Evolutionary conservation across 306 rosid species (phyloP).

Genomic region (Canavalia gladiata): DNA sequence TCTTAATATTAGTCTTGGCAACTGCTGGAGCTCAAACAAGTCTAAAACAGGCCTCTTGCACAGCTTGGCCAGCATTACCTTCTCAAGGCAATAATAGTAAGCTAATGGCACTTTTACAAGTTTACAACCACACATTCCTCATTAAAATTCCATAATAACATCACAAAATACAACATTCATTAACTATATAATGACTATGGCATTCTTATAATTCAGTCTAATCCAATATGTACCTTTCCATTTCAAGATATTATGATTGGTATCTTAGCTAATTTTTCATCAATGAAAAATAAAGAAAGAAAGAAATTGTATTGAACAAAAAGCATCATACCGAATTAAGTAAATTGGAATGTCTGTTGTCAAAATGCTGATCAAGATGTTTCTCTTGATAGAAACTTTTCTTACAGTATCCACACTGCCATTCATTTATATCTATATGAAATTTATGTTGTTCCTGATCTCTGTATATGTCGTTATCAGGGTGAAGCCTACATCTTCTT

Average conservation of each 20-base stretch:
- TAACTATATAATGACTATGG: neutral
- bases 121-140: neutral
- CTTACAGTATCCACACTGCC: constrained; percentile 67
- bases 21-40: constrained; percentile 1
- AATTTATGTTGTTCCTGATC: constrained; percentile 66
- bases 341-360: constrained; percentile 75
- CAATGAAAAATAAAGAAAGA: constrained; percentile 27
- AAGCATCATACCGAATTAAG: constrained; percentile 64
- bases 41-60: neutral
- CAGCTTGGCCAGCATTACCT: constrained; percentile 24
- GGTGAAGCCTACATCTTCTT: constrained; percentile 59
- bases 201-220: constrained; percentile 20
- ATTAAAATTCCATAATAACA: constrained; percentile 27
- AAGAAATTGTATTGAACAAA: constrained; percentile 24
- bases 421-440: constrained; percentile 59
- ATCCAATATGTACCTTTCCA: neutral
- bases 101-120: no score
- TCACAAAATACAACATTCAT: constrained; percentile 11
- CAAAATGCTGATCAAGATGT: constrained; percentile 79
- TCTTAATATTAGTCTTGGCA: constrained; percentile 25
- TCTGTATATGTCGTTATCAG: constrained; percentile 65
- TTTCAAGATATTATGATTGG: neutral
- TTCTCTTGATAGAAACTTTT: constrained; percentile 65
- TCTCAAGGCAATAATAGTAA: constrained; percentile 14
- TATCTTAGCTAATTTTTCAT: constrained; percentile 9